A percentile compares a stretch with the other conserved stretches of the same genome.
Evolutionary conservation across 768 basidiomycete genomes (phyloP).

Genomic region (Boletellus ananas): DNA sequence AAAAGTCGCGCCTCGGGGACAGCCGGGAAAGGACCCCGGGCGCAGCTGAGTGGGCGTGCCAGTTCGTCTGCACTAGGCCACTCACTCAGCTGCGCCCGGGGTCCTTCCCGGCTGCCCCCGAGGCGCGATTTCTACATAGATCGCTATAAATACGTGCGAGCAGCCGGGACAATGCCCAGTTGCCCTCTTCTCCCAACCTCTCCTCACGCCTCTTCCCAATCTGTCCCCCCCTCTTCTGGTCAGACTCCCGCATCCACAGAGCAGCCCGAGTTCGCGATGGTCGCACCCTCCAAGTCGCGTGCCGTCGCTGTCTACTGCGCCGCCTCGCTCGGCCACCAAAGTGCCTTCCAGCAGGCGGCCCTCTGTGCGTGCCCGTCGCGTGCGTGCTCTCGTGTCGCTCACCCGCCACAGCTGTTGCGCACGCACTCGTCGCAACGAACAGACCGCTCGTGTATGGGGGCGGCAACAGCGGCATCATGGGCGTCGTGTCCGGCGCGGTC

Average conservation of each 20-base stretch:
- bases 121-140: no score
- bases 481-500: conserved; percentile 64
- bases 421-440: conserved; percentile 57
- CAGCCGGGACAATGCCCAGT: conserved; percentile 9
- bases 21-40: no score
- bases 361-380: conserved; percentile 46
- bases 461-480: conserved; percentile 83
- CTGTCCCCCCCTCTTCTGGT: neutral
- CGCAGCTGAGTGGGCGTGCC: no score
- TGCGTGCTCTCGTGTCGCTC: neutral
- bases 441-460: conserved; percentile 85
- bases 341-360: conserved; percentile 66
- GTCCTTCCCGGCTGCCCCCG: no score
- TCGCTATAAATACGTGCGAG: conserved; percentile 25
- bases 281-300: conserved; percentile 28
- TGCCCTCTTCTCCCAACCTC: neutral
- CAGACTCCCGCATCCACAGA: neutral
- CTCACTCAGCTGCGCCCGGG: no score
- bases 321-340: conserved; percentile 60
- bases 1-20: no score
- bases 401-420: conserved; percentile 56
- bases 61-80: no score
- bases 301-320: conserved; percentile 85
- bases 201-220: neutral
- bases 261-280: no score